These are phyloP conservation scores for Blastobotrys serpentis DNA, from an alignment of 1,139 yeast species.

Conservation along the genomic window DNA sequence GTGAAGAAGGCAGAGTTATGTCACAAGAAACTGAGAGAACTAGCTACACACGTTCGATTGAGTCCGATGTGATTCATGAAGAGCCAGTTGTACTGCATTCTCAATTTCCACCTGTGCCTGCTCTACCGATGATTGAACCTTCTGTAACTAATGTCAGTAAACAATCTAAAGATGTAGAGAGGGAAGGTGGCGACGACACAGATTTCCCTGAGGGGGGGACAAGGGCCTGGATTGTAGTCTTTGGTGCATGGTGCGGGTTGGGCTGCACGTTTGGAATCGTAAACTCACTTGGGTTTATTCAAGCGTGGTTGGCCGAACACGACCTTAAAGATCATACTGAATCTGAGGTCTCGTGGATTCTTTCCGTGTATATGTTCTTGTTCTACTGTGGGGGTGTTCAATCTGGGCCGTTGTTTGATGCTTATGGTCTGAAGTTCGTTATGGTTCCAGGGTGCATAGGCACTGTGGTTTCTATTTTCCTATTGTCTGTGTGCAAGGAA, in stretches of 20 bases:
- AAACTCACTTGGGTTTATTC: constrained; percentile 60
- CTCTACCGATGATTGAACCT: constrained; percentile 6
- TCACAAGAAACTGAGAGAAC: background rate
- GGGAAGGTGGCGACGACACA: background rate
- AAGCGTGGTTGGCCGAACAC: constrained; percentile 52
- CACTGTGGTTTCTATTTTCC: constrained; percentile 50
- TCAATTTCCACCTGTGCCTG: constrained; percentile 1
- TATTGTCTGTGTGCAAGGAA: constrained; percentile 51
- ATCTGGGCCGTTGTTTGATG: constrained; percentile 62
- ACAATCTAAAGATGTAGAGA: background rate
- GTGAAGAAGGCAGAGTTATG: background rate
- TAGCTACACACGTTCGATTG: constrained; percentile 1
- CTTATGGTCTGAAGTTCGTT: constrained; percentile 34
- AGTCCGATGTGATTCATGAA: background rate
- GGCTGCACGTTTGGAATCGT: constrained; percentile 59
- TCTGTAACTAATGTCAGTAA: background rate
- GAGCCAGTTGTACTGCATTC: constrained; percentile 4
- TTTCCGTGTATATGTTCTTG: constrained; percentile 55
- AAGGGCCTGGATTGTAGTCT: constrained; percentile 47
- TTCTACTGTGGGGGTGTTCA: constrained; percentile 58
- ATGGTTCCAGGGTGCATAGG: constrained; percentile 47
- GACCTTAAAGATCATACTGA: constrained; percentile 47
- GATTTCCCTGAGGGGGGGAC: constrained; percentile 61
- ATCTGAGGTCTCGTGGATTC: constrained; percentile 60
- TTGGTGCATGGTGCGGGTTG: constrained; percentile 60